These are phyloP conservation scores for Diplocarpon rosae DNA, from an alignment of 2,329 filamentous ascomycete genomes.

Conservation along the genomic window DNA sequence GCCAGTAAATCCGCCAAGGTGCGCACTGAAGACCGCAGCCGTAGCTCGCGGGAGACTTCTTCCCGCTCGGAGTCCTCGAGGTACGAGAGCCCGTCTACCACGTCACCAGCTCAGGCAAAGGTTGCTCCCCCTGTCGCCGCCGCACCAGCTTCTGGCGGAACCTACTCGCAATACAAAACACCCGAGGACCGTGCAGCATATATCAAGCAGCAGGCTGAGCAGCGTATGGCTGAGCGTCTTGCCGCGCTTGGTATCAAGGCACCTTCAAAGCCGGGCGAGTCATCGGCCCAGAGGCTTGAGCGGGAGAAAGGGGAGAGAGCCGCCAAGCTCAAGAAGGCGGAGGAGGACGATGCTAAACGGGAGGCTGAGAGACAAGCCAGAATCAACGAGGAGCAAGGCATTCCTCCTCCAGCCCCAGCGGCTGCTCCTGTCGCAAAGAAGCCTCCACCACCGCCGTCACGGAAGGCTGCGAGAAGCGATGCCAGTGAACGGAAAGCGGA, in stretches of 20 bases:
- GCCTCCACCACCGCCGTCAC: constrained; percentile 68
- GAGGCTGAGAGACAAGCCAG: constrained; percentile 68
- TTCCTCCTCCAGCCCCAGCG: constrained; percentile 21
- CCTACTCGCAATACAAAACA: constrained; percentile 77
- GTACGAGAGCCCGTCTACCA: constrained; percentile 28
- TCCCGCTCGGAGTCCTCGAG: constrained; percentile 29
- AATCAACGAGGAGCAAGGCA: constrained; percentile 27
- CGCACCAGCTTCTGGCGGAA: constrained; percentile 40
- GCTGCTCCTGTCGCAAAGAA: constrained; percentile 43
- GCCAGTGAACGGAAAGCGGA: constrained; percentile 42
- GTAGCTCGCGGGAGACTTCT: constrained; percentile 23
- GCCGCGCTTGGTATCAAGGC: constrained; percentile 87
- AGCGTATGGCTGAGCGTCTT: constrained; percentile 91
- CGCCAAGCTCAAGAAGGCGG: constrained; percentile 76
- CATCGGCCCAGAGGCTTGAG: constrained; percentile 71
- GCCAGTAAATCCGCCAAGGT: constrained; percentile 68
- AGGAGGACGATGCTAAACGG: constrained; percentile 84
- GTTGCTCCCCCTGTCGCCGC: constrained; percentile 32
- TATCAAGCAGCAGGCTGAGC: constrained; percentile 93
- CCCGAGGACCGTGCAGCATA: constrained; percentile 90
- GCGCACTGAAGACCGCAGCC: constrained; percentile 44
- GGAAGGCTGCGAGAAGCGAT: constrained; percentile 57
- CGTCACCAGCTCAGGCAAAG: constrained; percentile 14
- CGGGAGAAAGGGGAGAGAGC: constrained; percentile 81
- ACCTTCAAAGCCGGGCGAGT: constrained; percentile 68